Evolutionary conservation across 257 asterid species (phyloP).

Genomic region (Plantago elongata): DNA sequence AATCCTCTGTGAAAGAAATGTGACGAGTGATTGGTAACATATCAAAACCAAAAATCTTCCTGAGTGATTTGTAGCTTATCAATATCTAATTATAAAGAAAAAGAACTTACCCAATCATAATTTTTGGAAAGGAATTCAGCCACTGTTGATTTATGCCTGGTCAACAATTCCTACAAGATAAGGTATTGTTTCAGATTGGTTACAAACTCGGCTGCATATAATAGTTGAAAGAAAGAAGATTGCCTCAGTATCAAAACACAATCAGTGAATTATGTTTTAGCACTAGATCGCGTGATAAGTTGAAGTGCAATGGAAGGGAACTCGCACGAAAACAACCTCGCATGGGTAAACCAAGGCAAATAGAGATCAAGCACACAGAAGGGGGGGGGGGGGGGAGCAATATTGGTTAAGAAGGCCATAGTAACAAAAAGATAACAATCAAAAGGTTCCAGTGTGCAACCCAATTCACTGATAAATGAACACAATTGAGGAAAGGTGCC

Average conservation of each 20-base stretch:
- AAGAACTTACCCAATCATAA: constrained; percentile 79
- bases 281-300: too few relatives aligned
- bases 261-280: too few relatives aligned
- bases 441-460: neutral
- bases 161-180: constrained; percentile 78
- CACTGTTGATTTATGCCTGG: constrained; percentile 94
- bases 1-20: neutral
- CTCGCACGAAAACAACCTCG: too few relatives aligned
- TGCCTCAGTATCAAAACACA: too few relatives aligned
- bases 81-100: constrained; percentile 8
- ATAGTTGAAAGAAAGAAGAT: too few relatives aligned
- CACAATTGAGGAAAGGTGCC: neutral
- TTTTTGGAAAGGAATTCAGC: constrained; percentile 85
- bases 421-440: too few relatives aligned
- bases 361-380: too few relatives aligned
- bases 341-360: too few relatives aligned
- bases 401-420: too few relatives aligned
- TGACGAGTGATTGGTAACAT: neutral
- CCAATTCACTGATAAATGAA: neutral
- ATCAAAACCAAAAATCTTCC: too few relatives aligned
- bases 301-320: too few relatives aligned
- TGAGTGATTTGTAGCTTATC: neutral
- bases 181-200: neutral
- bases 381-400: too few relatives aligned
- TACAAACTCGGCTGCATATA: neutral